Base-by-base conservation (phyloP, 2,329 filamentous ascomycete genomes). In the Cordyceps cicadae region DNA sequence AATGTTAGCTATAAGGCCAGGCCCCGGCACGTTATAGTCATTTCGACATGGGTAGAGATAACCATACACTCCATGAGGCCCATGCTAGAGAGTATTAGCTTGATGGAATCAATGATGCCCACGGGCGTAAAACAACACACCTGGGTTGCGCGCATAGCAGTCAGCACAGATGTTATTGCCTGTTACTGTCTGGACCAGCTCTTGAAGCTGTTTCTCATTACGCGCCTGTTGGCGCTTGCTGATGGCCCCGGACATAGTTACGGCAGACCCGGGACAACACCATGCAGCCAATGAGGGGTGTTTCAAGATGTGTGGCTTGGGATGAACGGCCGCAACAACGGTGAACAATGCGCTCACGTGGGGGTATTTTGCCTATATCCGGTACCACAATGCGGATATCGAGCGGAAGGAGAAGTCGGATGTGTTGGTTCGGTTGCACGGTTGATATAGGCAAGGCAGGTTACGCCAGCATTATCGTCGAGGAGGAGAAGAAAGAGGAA, bases 151-250 rank as follows among this genome's bases (percentile, higher is more conserved):
- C 63, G 91, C 87, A 71, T 87, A 84, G 77, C 94, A 99, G 76
- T 99, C 94, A 65, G 94, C 94, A 78, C 94, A 99, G 69, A 86
- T 80, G 72, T 94, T 92, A 78, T 99, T 99, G 62, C 94, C 94
- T 9, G 92, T 84, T 11, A 96, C 68, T 43, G 80, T 85, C 66
- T 89, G 89, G 66, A 97, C 87, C 64, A 99, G 84, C 53, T 97
- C 93, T 71, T 97, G 91, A 66, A 99, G 81, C 60, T 85, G 80
- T 72, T 90, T 90, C 79, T 99, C 94, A 75, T 99, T 97, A 76
- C 94, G 92, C 80, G 89, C 91, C 82, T 97, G 93, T 79, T 97
- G 91, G 76, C 94, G 91, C 83, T 97, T 99, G 81, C 87, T 96
- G 73, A 95, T 80, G 50, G 85, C 81, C 60, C 83, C 81, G 61